Conservation (phyloP, 441 rosid genomes). For the Populus hybrid region DNA sequence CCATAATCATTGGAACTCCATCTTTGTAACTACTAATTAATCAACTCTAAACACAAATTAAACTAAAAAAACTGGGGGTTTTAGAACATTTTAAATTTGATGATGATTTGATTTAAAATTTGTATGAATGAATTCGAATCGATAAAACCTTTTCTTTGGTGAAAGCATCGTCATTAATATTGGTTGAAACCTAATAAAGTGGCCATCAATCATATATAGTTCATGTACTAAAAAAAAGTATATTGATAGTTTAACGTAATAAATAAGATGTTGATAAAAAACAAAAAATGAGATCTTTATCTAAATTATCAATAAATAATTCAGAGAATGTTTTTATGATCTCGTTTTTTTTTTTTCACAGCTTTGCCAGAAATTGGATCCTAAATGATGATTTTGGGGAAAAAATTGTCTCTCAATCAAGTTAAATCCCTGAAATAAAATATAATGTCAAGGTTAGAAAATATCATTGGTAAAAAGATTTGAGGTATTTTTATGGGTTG, state of each 20-base stretch:
- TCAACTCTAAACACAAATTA: background rate
- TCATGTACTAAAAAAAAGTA: background rate
- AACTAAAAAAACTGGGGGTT: background rate
- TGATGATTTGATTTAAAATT: no score
- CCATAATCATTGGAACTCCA: background rate
- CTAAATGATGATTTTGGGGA: no score
- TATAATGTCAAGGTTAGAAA: no score
- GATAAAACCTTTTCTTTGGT: background rate
- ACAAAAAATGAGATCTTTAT: background rate
- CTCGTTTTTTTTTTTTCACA: background rate
- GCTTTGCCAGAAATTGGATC: background rate
- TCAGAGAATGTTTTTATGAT: background rate
- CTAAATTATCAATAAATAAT: no score
- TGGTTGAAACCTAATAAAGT: background rate
- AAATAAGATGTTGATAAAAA: background rate
- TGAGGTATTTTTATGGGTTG: no score
- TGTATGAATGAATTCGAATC: no score
- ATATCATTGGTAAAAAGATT: no score
- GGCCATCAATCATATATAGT: background rate
- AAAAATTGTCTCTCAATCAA: no score
- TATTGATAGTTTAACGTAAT: background rate
- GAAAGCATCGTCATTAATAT: background rate
- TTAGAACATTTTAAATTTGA: background rate
- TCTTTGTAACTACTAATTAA: background rate
- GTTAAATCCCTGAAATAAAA: no score